Base-by-base conservation (phyloP, 139 green algal species). In the Chlamydomonas schloesseri region DNA sequence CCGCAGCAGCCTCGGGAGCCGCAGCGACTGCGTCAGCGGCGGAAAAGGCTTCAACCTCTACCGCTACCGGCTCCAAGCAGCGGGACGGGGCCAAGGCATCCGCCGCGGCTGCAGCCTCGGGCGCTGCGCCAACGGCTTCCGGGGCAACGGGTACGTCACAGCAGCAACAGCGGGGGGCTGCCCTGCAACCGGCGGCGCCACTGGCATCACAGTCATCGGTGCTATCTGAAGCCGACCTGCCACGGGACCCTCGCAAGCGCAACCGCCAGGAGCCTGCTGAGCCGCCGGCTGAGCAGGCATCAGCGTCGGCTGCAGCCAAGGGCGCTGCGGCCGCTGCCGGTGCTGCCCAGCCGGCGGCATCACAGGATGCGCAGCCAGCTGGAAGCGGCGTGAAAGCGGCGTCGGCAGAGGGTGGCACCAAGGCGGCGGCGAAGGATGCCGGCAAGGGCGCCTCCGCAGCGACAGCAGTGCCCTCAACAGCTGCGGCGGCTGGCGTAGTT, bases 171-270 rank as follows among this genome's bases (percentile, higher is more conserved):
- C 6, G 42, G 42, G 42, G 6, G 42, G 42, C 42, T 5, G 42
- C 42, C 6, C 42, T 13, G 42, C 55, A 23, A 11, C 60, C 60
- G 60, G 60, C 60, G 23, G 60, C 31, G 60, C 24, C 60, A 31
- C 60, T n/a, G 24, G 21, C 60, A 23, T n/a, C 60, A 15, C 55
- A 62, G 55, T 62, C 55, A 24, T 62, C 55, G 20, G 55, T 69
- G 11, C 29, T 71, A 0, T 71, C 64, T 4, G 64, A 37, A 1
- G 65, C 47, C 4, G 79, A 85, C 79, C 37, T 85, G 67, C 79
- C 79, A 0, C n/a, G 67, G 0, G 79, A 85, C 34, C 79, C 79
- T 0, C 79, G 79, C 10, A 85, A 67, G 60, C 60, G 60, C 60
- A 15, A 31, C 18, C 60, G 24, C 18, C 55, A 13, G 55, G 55